Base-by-base conservation (phyloP, 129 eudicot species). In the Flaveria sonorensis region DNA sequence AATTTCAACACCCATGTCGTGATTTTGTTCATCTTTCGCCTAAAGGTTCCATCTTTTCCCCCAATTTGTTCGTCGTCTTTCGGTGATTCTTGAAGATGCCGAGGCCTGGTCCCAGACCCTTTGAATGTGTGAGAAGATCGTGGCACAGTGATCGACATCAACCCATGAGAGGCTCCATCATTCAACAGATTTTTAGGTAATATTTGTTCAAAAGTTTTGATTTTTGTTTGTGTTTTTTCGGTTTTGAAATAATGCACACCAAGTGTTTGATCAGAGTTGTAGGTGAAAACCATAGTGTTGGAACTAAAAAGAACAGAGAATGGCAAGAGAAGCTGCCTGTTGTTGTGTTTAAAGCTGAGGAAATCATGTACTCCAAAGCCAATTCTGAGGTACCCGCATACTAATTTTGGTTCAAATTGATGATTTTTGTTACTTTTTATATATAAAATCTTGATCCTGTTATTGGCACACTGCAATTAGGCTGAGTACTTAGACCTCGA, bases 301-400 rank as follows among this genome's bases (percentile, higher is more conserved):
- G 19, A 4, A 90, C 92, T 69, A 90, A 86, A 61, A 88, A 90
- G 80, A 93, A 93, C 64, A 87, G 87, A 75, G 98, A 90, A 84
- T 93, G 97, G 98, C 98, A 86, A 72, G 91, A 87, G 88, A 93
- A 93, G 85, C 79, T 93, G 23, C 98, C 98, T 61, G 26, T 84
- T 64, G 96, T 93, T 65, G 98, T 93, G 43, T 42, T 93, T 6
- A 93, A 85, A 86, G 86, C 98, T 18, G 98, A 93, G 59, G 98
- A 93, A 90, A 93, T 93, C 24, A 88, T 90, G 91, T 93, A 93
- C 83, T 93, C 98, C 72, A 93, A 93, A 79, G 98, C 98, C 69
- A 93, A 90, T 87, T 90, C 96, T 63, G 96, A 93, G 97, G 98
- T 93, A 53, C 70, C 40, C 9, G 7, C 10, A 14, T 62, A 1